phyloP scores from a whole-genome alignment of 352 stramenopile species.

The Pythium apleroticum region DNA sequence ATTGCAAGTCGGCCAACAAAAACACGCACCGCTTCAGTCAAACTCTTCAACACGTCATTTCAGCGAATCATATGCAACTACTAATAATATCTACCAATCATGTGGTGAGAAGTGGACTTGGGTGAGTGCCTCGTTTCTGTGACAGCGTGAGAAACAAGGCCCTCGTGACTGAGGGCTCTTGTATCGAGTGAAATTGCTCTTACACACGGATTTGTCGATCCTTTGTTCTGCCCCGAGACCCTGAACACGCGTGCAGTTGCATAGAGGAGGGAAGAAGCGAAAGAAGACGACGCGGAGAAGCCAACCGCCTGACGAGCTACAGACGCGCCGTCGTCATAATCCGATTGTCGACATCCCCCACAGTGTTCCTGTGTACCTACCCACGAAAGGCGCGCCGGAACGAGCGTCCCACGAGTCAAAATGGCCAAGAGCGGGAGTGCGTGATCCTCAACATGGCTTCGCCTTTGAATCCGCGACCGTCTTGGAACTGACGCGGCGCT shows the following conservation, averaged over 20 bases:
- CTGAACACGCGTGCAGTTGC: conserved; percentile 7
- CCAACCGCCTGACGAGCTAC: background rate
- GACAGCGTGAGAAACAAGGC: background rate
- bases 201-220: conserved; percentile 18
- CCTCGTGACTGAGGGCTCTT: background rate
- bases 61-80: conserved; percentile 3
- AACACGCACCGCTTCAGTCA: background rate
- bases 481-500: background rate
- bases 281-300: background rate
- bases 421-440: conserved; percentile 31
- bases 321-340: background rate
- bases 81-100: conserved; percentile 1
- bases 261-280: background rate
- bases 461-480: background rate
- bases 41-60: conserved; percentile 12
- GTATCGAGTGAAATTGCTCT: conserved; percentile 10
- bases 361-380: background rate
- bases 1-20: conserved; percentile 1
- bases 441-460: background rate
- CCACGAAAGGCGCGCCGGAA: conserved; percentile 1
- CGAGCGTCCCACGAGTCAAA: background rate
- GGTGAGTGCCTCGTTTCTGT: conserved; percentile 3
- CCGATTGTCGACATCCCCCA: background rate
- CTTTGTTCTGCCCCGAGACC: conserved; percentile 9
- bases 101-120: conserved; percentile 1